phyloP scores from a whole-genome alignment of 2,329 filamentous ascomycete species.

The Cladosporium sp. region DNA sequence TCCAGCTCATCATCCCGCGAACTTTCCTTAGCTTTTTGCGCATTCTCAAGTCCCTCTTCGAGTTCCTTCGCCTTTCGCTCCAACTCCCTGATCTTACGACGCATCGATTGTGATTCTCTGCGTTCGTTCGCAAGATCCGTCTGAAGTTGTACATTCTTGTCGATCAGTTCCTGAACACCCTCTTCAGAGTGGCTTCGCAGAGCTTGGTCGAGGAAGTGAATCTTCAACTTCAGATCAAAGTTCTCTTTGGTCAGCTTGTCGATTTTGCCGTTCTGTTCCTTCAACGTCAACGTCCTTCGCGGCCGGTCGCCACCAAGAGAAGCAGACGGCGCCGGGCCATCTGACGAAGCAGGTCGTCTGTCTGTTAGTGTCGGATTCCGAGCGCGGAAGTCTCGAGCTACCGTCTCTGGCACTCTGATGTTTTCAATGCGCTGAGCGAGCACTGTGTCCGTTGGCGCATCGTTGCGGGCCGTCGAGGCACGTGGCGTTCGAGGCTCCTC shows the following conservation, averaged over 20 bases:
- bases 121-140: conserved; percentile 84
- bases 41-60: conserved; percentile 43
- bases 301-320: conserved; percentile 27
- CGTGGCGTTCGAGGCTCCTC: conserved; percentile 71
- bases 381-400: conserved; percentile 79
- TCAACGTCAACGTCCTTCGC: conserved; percentile 64
- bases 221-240: conserved; percentile 94
- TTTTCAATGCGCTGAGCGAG: conserved; percentile 84
- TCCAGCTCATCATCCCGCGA: conserved; percentile 19
- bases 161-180: conserved; percentile 95
- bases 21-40: conserved; percentile 37
- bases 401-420: conserved; percentile 83
- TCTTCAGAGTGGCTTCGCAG: conserved; percentile 92
- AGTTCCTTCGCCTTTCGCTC: conserved; percentile 69
- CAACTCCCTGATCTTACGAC: conserved; percentile 76
- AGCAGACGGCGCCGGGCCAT: conserved; percentile 24
- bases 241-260: conserved; percentile 96
- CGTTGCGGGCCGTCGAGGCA: conserved; percentile 49
- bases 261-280: conserved; percentile 96
- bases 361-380: conserved; percentile 63
- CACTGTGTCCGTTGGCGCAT: conserved; percentile 69
- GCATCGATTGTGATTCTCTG: conserved; percentile 81
- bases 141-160: conserved; percentile 92
- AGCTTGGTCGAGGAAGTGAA: conserved; percentile 93
- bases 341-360: conserved; percentile 40